Base-by-base conservation (phyloP, 208 protist species). In the Leishmania aethiopica region DNA sequence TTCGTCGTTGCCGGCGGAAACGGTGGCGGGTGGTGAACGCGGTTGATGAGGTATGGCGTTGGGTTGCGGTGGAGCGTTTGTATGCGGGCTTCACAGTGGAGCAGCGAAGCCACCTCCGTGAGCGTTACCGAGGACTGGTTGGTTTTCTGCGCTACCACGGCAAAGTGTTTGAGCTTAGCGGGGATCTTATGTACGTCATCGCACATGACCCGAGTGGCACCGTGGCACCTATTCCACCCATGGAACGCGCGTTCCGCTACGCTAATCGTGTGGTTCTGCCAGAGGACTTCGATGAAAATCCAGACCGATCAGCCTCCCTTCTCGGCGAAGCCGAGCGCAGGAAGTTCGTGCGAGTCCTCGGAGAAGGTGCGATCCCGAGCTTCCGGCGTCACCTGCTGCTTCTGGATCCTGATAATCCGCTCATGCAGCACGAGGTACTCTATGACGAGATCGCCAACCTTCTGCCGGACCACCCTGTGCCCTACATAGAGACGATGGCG, bases 141-240 rank as follows among this genome's bases (percentile, higher is more conserved):
- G 90, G 92, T 59, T 97, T 96, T 84, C 84, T 97, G 45, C 92
- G 95, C 28, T 89, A 96, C 42, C 95, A 97, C 81, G 95, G 95
- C 6, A 89, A 94, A 78, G 42, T 96, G 17, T 96, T 97, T 78
- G 90, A 96, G 81, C 60, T 97, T 8, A 95, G 92, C 77, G 77
- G 47, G 35, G 93, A 97, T 74, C 85, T 95, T 64, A 57, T 83
- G 45, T 85, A 95, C 79, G 90, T 97, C 80, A 96, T 97, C 66
- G 91, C 92, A 7, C 93, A 97, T 79, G 92, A 96, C 83, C 86
- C 90, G 2, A 35, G 81, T n/a, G 93, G 93, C 67, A 77, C 87
- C 5, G 64, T 95, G 53, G 80, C 95, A 3, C 95, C 95, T 0
- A 87, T 96, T 60, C 84, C 94, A 4, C 90, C 91, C 37, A 87